Conservation (phyloP, 2,329 filamentous ascomycete genomes). For the Macrophomina pseudophaseolina region DNA sequence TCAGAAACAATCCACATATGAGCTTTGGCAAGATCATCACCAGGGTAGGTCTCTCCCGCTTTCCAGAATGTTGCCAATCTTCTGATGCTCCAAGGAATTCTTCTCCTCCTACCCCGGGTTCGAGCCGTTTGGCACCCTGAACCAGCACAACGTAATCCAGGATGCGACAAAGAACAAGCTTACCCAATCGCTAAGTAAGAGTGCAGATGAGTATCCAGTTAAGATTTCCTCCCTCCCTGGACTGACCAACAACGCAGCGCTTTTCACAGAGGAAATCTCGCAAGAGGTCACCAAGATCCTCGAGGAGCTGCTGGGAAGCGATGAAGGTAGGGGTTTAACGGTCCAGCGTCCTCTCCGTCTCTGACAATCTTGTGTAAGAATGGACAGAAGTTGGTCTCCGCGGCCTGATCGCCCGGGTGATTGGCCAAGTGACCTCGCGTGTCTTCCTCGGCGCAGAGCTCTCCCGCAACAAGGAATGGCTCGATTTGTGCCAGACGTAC, state of each 20-base stretch:
- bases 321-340: background rate
- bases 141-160: conserved; percentile 10
- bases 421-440: conserved; percentile 60
- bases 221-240: background rate
- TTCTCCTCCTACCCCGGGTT: conserved; percentile 19
- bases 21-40: conserved; percentile 6
- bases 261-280: background rate
- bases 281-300: background rate
- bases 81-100: conserved; percentile 8
- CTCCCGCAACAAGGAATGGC: conserved; percentile 31
- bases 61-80: background rate
- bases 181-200: conserved; percentile 10
- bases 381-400: conserved; percentile 18
- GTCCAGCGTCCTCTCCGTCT: background rate
- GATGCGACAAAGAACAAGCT: conserved; percentile 14
- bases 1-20: conserved; percentile 20
- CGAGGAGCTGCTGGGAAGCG: background rate
- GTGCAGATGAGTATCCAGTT: background rate
- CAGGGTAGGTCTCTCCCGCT: background rate
- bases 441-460: conserved; percentile 57
- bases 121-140: background rate
- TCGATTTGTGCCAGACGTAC: conserved; percentile 33
- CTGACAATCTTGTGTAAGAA: background rate
- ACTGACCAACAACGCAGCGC: background rate
- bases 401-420: conserved; percentile 49